Percentiles rank a stretch among this genome's conserved stretches.
Conservation (phyloP, 2,329 filamentous ascomycete genomes). For the Leptographium radiaticola region DNA sequence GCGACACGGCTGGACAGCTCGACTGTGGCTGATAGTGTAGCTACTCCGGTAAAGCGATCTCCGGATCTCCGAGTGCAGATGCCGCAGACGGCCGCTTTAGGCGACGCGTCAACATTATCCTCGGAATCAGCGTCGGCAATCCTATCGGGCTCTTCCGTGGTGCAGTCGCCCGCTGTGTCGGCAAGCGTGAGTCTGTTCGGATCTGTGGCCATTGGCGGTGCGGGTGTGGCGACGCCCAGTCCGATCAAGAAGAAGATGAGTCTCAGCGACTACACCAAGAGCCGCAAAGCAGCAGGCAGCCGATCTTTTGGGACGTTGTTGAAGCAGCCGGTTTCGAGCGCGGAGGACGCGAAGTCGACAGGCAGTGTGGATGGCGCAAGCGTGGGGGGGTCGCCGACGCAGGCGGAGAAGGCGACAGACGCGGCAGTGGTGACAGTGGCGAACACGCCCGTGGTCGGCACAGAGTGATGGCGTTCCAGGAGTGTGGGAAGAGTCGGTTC, state of each 20-base stretch:
- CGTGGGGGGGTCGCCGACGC: slow-evolving; percentile 7
- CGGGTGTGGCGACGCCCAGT: slow-evolving; percentile 33
- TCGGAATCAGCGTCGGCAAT: slow-evolving; percentile 25
- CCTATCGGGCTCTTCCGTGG: slow-evolving; percentile 28
- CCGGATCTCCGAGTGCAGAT: slow-evolving; percentile 41
- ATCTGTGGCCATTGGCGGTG: slow-evolving; percentile 27
- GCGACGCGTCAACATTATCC: slow-evolving; percentile 16
- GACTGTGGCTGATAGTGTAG: not conserved
- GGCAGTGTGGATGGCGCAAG: slow-evolving; percentile 10
- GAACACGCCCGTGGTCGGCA: not conserved
- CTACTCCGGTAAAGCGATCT: slow-evolving; percentile 22
- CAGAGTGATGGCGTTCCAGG: not conserved
- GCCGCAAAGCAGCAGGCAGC: slow-evolving; percentile 36
- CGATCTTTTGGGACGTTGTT: slow-evolving; percentile 21
- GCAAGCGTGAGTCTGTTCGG: slow-evolving; percentile 30
- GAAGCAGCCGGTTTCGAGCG: slow-evolving; percentile 23
- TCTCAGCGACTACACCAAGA: slow-evolving; percentile 51
- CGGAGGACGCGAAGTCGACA: slow-evolving; percentile 28
- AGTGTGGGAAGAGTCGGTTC: not conserved
- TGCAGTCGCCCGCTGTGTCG: slow-evolving; percentile 37
- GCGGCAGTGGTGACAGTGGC: not conserved
- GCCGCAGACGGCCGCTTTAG: slow-evolving; percentile 39
- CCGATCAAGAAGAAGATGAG: slow-evolving; percentile 56
- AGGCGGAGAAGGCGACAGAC: slow-evolving; percentile 3
- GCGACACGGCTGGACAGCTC: not conserved